A percentile compares a stretch with the other conserved stretches of the same genome.
These are phyloP conservation scores for Pseudocercospora pini-densiflorae DNA, from an alignment of 2,329 filamentous ascomycete species.

Conservation along the genomic window DNA sequence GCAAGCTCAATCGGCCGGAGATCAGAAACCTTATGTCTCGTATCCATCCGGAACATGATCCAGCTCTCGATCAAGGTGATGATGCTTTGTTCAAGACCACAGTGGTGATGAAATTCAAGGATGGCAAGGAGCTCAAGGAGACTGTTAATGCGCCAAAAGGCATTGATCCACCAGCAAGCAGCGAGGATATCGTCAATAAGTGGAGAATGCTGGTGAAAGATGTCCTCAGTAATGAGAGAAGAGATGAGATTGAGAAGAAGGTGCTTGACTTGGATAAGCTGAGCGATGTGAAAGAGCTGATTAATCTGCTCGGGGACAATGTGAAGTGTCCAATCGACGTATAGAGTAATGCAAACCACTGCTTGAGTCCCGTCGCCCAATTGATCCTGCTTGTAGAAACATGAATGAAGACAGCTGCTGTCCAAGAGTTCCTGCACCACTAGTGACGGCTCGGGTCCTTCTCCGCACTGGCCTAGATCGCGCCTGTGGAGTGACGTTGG, in stretches of 20 bases:
- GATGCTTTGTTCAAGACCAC: slow-evolving; percentile 13
- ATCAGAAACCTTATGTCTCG: slow-evolving; percentile 10
- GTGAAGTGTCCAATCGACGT: slow-evolving; percentile 21
- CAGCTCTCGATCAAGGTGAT: slow-evolving; percentile 5
- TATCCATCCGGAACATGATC: slow-evolving; percentile 14
- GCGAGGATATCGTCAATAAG: slow-evolving; percentile 15
- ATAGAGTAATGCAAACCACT: neutral
- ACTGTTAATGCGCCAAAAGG: slow-evolving; percentile 11
- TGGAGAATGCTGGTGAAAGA: slow-evolving; percentile 18
- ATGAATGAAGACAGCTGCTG: no score
- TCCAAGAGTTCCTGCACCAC: no score
- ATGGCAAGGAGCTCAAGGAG: neutral
- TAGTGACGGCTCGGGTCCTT: no score
- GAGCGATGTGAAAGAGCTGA: slow-evolving; percentile 9
- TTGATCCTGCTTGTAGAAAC: no score
- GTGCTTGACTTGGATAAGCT: slow-evolving; percentile 4
- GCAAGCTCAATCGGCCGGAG: slow-evolving; percentile 16
- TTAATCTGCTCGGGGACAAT: slow-evolving; percentile 1
- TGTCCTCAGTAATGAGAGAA: slow-evolving; percentile 10
- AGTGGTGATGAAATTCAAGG: slow-evolving; percentile 10
- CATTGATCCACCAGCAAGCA: slow-evolving; percentile 13
- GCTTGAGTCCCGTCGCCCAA: no score
- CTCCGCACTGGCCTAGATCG: neutral
- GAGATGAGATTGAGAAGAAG: slow-evolving; percentile 13
- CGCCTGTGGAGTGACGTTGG: neutral